Evolutionary conservation across 148 eudicot species (phyloP), one percentile per base, ranked within the genome.

Genomic region (Oxyria digyna): DNA sequence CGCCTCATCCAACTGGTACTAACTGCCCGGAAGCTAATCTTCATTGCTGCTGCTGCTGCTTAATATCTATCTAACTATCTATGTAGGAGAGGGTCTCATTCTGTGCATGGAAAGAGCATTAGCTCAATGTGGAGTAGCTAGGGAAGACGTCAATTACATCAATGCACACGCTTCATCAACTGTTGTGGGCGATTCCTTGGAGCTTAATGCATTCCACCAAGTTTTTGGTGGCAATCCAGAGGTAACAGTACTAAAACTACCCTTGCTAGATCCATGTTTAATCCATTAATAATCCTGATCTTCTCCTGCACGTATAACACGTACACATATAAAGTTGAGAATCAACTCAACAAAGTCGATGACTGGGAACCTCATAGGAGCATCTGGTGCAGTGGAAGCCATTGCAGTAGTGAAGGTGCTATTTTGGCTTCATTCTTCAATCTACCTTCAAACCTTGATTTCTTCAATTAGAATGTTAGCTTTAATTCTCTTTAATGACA

Each of bases 1-100:
- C 76, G 74, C 91, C 91, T 38, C 78, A 85, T 7, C 37, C 77
- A 59, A 59, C 38, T 6, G 65, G 65, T 59, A 55, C 20, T n/a
- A n/a, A n/a, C n/a, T n/a, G n/a, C n/a, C n/a, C n/a, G n/a, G n/a
- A n/a, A n/a, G n/a, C n/a, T n/a, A n/a, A n/a, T n/a, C n/a, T n/a
- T n/a, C n/a, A n/a, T n/a, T n/a, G n/a, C n/a, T n/a, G n/a, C n/a
- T n/a, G n/a, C n/a, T n/a, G n/a, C n/a, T n/a, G n/a, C n/a, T n/a
- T n/a, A n/a, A n/a, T n/a, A n/a, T n/a, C n/a, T n/a, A n/a, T n/a
- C n/a, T n/a, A n/a, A n/a, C n/a, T n/a, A n/a, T n/a, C n/a, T n/a
- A 31, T 29, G 65, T 31, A 59, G 65, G 65, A 27, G 35, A 59
- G 11, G 65, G 65, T 5, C 38, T 59, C 4, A 5, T 31, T 29